These are phyloP conservation scores for Mollisia scopiformis DNA, from an alignment of 2,329 filamentous ascomycete species.

Conservation along the genomic window DNA sequence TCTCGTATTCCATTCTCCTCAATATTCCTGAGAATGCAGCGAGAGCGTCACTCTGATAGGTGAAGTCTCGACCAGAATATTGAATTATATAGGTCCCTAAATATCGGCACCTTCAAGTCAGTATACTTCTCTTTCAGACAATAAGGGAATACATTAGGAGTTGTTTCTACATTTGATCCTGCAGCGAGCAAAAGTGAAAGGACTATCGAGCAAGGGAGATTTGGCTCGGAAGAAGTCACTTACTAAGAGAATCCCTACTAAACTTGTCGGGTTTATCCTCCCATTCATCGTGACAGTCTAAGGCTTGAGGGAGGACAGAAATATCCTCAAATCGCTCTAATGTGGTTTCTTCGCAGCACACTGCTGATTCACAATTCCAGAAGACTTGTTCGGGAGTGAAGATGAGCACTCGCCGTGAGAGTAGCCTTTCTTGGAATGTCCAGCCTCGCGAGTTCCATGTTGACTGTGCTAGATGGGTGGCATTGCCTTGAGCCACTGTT, in stretches of 20 bases:
- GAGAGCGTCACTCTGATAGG: constrained; percentile 5
- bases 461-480: constrained; percentile 1
- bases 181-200: too few relatives aligned
- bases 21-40: constrained; percentile 7
- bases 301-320: neutral
- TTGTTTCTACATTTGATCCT: too few relatives aligned
- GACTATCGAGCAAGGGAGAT: too few relatives aligned
- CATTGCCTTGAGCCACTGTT: neutral
- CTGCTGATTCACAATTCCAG: constrained; percentile 3
- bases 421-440: constrained; percentile 14
- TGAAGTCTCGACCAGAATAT: constrained; percentile 7
- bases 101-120: too few relatives aligned
- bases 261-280: constrained; percentile 2
- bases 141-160: too few relatives aligned
- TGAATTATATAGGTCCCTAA: neutral
- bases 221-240: too few relatives aligned
- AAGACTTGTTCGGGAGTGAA: constrained; percentile 20
- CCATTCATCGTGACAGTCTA: constrained; percentile 8
- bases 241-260: neutral
- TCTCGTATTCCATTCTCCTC: constrained; percentile 3
- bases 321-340: neutral
- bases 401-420: constrained; percentile 10
- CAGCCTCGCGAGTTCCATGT: constrained; percentile 21
- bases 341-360: neutral
- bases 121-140: too few relatives aligned